Evolutionary conservation across 2,329 filamentous ascomycete species (phyloP), one percentile per base, ranked within the genome.

Genomic region (Xylaria sp.): DNA sequence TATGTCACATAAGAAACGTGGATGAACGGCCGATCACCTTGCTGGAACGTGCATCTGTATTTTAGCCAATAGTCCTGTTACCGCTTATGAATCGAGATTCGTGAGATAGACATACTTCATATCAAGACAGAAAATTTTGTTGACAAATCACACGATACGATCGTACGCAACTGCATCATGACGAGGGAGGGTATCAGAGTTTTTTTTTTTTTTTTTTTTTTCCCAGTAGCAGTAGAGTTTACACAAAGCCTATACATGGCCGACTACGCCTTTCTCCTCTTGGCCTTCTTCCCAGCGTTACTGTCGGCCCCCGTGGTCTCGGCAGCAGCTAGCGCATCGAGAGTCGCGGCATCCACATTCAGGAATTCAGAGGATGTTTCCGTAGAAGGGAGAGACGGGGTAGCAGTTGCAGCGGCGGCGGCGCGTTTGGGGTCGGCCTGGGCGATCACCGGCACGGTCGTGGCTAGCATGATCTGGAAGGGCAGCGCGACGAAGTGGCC

Each of bases 391-490:
- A 66, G 23, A 2, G 66, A 50, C 8, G 32, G 32, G 32, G 32
- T 16, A n/a, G 18, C 40, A 44, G 40, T 44, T 1, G 78, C 79
- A 2, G 64, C 29, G 3, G 68, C 58, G 1, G 79, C 80, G n/a
- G 84, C 84, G 65, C 86, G 84, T 78, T 87, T 87, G 44, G 90
- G 86, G 75, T 95, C 92, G 37, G 85, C 85, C 73, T 84, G 85
- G 60, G 90, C 92, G 69, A 95, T 86, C 37, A 87, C 78, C 0
- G 90, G 87, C 3, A 95, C 84, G 48, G 86, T 85, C n/a, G 86
- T 86, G 12, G 92, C 92, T 57, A 96, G 83, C 82, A 93, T 89
- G 77, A 90, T 87, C 85, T 96, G 93, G 81, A 96, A 94, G 5
- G 93, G 92, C 73, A 88, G 84, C 9, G 88, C 87, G 54, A 94